Base-by-base conservation (phyloP, 2,329 filamentous ascomycete genomes). In the Fusarium sp. region DNA sequence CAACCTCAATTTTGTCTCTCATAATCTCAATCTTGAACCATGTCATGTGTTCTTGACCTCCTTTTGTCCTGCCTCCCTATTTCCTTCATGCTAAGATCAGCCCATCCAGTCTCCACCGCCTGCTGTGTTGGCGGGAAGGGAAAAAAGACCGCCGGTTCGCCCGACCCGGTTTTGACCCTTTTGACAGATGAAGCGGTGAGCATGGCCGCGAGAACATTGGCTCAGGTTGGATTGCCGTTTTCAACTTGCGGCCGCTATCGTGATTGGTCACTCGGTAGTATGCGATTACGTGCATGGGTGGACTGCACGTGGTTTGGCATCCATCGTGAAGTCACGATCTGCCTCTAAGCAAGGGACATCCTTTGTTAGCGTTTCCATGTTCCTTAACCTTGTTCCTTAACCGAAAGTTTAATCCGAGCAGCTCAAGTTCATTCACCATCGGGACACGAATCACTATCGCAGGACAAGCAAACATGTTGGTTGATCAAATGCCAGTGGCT, bases 221-320 rank as follows among this genome's bases (percentile, higher is more conserved):
- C 50, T 39, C 31, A 52, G 46, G 43, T 24, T 50, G 33, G 21
- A 70, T 73, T 73, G 53, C 71, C 71, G 57, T 68, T 73, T 73
- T 72, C 47, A 72, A 70, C 39, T 46, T 34, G 24, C 17, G 42
- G 47, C 63, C 53, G 26, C 21, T 39, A 34, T 54, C 42, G 50
- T 69, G 53, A 73, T 73, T 73, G 71, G 71, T 42, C 59, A 45
- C n/a, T 31, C 46, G 39, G 26, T 54, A 45, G 49, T 43, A 43
- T 51, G 59, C 47, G 57, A 67, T 66, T 63, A 53, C 67, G 43
- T 66, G 64, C 67, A 69, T 63, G 47, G 57, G 45, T 51, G 52
- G 63, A 39, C 38, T 56, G 50, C 59, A 62, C 49, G 62, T 59
- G 61, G 40, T 33, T 57, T 50, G 40, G 42, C 39, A 55, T 40